Evolutionary conservation across 2,329 filamentous ascomycete species (phyloP), one percentile per base, ranked within the genome.

Genomic region (Trichoderma atrobrunneum): DNA sequence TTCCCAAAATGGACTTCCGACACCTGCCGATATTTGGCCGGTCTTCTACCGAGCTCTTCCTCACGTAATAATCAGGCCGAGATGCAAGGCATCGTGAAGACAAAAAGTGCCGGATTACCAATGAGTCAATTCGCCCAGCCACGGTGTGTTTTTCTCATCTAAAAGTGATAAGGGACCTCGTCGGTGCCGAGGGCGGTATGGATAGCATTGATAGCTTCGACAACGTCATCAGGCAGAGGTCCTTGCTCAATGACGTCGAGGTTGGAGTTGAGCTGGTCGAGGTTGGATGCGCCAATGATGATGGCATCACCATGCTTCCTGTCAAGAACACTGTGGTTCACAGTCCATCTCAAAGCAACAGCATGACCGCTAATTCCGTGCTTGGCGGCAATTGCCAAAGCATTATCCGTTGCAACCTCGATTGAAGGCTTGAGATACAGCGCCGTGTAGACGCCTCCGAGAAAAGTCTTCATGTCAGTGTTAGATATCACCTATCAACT

Each of bases 191-290:
- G 62, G 21, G 65, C 28, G 2, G 26, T 51, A 21, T 71, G 66
- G 34, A 72, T 14, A 2, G 34, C 56, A 21, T n/a, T 30, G 18
- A 72, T 7, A 34, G 70, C 70, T 12, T 63, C 21, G 7, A 63
- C 85, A 12, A 94, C 89, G 54, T 93, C 91, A 3, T 92, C 87
- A 0, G 92, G 92, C 71, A 95, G 80, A 0, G 91, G 91, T 0
- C 92, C 90, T 84, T 85, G 85, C 77, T 87, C 84, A 6, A 89
- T 76, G 60, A 82, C 80, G 39, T 83, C 80, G 64, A 89, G 74
- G 71, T 89, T 89, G 69, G 82, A 78, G 73, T 85, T 82, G 30
- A 89, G 79, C 78, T 89, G 87, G 54, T 82, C 80, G 34, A 82
- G 74, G 67, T 81, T 85, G 64, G 83, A 85, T 16, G 86, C 83